Conservation (phyloP, 2,329 filamentous ascomycete genomes). For the Trichoderma sp. region DNA sequence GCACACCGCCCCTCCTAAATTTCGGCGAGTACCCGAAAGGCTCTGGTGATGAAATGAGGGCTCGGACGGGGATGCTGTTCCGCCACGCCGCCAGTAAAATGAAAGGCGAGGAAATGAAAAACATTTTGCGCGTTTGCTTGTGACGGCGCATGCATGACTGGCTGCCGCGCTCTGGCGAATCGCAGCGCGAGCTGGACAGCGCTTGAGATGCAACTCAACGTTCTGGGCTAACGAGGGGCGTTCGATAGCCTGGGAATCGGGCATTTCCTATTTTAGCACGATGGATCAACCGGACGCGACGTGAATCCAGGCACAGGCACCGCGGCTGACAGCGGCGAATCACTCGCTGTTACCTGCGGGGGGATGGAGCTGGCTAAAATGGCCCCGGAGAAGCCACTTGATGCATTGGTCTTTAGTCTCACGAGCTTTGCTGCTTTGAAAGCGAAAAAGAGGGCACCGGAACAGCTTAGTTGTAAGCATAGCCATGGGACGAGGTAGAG, state of each 20-base stretch:
- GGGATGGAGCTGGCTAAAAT: not conserved
- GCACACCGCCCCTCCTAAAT: conserved; percentile 1
- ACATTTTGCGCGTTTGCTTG: not conserved
- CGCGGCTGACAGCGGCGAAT: conserved; percentile 5
- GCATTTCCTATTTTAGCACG: conserved; percentile 20
- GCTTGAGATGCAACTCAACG: not conserved
- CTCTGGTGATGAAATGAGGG: not conserved
- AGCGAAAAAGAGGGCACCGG: not conserved
- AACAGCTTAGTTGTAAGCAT: not conserved
- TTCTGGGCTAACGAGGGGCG: not conserved
- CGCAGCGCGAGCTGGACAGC: not conserved
- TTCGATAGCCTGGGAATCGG: conserved; percentile 19
- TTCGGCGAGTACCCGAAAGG: conserved; percentile 13
- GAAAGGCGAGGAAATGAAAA: not conserved
- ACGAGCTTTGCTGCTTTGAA: not conserved
- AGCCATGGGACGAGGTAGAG: not conserved
- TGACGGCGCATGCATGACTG: not conserved
- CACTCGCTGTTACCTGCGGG: not conserved
- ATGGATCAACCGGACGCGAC: not conserved
- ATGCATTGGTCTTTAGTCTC: not conserved
- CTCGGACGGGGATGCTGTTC: not conserved
- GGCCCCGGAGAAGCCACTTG: not conserved
- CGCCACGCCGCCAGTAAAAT: not conserved
- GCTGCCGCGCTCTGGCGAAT: not conserved
- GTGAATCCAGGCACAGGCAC: not conserved